Evolutionary conservation across 2,329 filamentous ascomycete species (phyloP).

Genomic region (Xylaria multiplex): DNA sequence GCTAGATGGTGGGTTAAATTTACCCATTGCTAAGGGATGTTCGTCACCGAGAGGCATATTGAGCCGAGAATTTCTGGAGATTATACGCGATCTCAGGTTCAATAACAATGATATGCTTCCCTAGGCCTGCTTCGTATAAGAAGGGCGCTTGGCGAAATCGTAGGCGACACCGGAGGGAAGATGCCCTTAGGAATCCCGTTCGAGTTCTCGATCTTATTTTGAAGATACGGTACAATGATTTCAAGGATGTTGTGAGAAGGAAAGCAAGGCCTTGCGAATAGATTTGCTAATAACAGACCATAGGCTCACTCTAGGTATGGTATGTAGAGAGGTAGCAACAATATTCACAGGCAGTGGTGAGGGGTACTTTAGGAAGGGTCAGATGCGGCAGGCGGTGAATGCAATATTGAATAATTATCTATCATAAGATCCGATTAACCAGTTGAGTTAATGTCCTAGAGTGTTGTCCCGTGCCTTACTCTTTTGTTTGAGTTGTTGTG

Average conservation of each 20-base stretch:
- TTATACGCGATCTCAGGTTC: not conserved
- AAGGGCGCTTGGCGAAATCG: not conserved
- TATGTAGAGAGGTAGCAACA: too few species aligned
- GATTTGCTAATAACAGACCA: not conserved
- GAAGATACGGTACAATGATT: not conserved
- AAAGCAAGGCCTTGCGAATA: not conserved
- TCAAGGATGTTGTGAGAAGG: not conserved
- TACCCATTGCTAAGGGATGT: not conserved
- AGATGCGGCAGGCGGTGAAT: too few species aligned
- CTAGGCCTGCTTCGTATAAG: not conserved
- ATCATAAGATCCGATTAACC: too few species aligned
- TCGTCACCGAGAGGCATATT: constrained; percentile 1
- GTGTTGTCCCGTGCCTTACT: not conserved
- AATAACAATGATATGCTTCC: too few species aligned
- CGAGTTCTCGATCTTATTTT: not conserved
- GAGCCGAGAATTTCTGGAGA: not conserved
- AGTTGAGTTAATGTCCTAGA: not conserved
- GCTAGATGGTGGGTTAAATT: not conserved
- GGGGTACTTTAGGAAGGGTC: too few species aligned
- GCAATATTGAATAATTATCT: not conserved
- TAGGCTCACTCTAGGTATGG: too few species aligned
- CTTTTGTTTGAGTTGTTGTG: too few species aligned
- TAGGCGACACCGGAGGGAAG: not conserved
- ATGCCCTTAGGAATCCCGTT: not conserved
- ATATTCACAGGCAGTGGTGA: too few species aligned